Base-by-base conservation (phyloP, 2,329 filamentous ascomycete species). In the Helicocarpus griseus region DNA sequence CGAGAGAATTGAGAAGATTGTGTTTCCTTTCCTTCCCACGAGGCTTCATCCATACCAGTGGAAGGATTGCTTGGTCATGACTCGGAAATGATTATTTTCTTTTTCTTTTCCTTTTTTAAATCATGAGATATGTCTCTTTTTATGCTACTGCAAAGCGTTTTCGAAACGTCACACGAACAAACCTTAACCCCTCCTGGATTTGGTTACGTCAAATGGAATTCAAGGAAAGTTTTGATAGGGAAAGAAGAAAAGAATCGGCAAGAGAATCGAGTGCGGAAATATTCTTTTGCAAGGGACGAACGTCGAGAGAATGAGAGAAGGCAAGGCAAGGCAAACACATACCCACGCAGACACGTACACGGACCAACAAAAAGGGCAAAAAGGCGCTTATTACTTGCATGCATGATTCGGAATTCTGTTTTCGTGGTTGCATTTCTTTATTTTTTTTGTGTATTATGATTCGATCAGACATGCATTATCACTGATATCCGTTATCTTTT, bases 101-200 rank as follows among this genome's bases (percentile, higher is more conserved):
- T 28, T 48, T 44, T 45, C 31, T 31, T 29, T 41, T 13, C 6
- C 36, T 41, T 41, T 41, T 13, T 43, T 28, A 43, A 43, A 50
- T 45, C 40, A 45, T 24, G 49, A 50, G 49, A 50, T 50, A 50
- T 44, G 39, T 19, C 40, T 50, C 21, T 31, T 43, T 29, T 31
- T 28, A 14, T 36, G 14, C 22, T 43, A 28, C 40, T 28, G 9
- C 14, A n/a, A 41, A 19, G 7, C 13, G 39, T 24, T 33, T 19
- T 26, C 31, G 26, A 24, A 14, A 19, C 43, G 3, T 39, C 47
- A 36, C 14, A 14, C 22, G 26, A 43, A 28, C 21, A 26, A 43
- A 26, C 9, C 21, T 14, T 43, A 13, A 6, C 22, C 26, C 22
- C 24, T 43, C 46, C 19, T 38, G 36, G 24, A 31, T 40, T 48